Percentiles rank a stretch among this genome's conserved stretches.
Conservation (phyloP, 2,329 filamentous ascomycete genomes). For the Trichothecium roseum region DNA sequence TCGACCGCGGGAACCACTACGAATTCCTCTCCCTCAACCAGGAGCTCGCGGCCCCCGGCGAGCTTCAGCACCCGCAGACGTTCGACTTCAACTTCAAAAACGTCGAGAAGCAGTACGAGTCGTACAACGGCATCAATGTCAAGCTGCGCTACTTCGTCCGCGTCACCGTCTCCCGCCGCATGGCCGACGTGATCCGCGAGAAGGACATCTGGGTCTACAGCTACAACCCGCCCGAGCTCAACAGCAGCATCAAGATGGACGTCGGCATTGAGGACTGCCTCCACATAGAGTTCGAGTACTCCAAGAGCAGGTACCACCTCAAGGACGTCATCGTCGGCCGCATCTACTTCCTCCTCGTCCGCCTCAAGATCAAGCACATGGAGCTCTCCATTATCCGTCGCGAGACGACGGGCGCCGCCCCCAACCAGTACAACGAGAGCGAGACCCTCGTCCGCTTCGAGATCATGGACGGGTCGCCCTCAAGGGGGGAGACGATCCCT, state of each 20-base stretch:
- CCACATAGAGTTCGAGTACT: constrained; percentile 99
- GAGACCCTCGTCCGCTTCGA: constrained; percentile 96
- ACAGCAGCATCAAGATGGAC: constrained; percentile 99
- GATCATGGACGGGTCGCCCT: constrained; percentile 99
- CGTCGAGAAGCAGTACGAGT: constrained; percentile 99
- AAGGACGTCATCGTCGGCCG: constrained; percentile 98
- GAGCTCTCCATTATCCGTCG: constrained; percentile 94
- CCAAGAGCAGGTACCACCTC: constrained; percentile 97
- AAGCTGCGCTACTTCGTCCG: constrained; percentile 97
- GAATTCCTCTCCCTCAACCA: constrained; percentile 96
- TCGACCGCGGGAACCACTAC: constrained; percentile 97
- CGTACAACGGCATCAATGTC: constrained; percentile 99
- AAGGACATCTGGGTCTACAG: constrained; percentile 99
- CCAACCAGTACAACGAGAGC: constrained; percentile 99
- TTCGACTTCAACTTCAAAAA: constrained; percentile 99
- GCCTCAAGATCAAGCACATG: constrained; percentile 99
- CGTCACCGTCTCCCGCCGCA: constrained; percentile 90
- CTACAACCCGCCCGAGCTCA: constrained; percentile 95
- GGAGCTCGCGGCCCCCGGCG: constrained; percentile 90
- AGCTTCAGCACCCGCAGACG: constrained; percentile 96
- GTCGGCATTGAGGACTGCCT: constrained; percentile 98
- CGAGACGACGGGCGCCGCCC: constrained; percentile 91
- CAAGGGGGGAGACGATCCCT: constrained; percentile 86
- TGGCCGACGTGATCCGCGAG: constrained; percentile 96
- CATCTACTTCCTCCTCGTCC: constrained; percentile 95